These are phyloP conservation scores for Salix suchowensis DNA, from an alignment of 345 rosid genomes.

Conservation along the genomic window DNA sequence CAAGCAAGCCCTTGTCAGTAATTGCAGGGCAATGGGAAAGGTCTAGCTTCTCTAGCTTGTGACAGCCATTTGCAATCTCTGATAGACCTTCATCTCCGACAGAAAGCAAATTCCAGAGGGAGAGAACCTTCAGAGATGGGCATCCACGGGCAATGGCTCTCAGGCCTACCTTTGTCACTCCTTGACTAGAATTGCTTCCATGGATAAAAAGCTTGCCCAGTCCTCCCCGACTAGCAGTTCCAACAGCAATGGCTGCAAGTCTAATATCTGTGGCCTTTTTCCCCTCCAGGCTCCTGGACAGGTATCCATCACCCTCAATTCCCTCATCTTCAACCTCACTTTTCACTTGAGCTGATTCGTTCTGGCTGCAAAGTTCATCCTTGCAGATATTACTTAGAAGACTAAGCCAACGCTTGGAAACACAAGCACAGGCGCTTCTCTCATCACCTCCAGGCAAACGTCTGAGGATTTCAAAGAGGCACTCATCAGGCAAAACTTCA, in stretches of 20 bases:
- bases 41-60: slow-evolving; percentile 73
- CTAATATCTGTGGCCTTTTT: slow-evolving; percentile 83
- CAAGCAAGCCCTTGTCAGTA: slow-evolving; percentile 57
- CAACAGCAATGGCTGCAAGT: slow-evolving; percentile 83
- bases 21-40: slow-evolving; percentile 55
- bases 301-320: slow-evolving; percentile 54
- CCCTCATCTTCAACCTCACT: slow-evolving; percentile 25
- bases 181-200: slow-evolving; percentile 43
- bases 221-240: slow-evolving; percentile 82
- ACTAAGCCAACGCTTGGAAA: slow-evolving; percentile 84
- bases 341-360: slow-evolving; percentile 11
- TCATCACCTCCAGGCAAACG: slow-evolving; percentile 65
- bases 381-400: slow-evolving; percentile 62
- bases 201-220: slow-evolving; percentile 63
- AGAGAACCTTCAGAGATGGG: slow-evolving; percentile 61
- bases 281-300: slow-evolving; percentile 79
- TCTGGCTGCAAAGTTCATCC: slow-evolving; percentile 44
- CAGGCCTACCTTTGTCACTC: slow-evolving; percentile 69
- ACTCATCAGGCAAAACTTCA: slow-evolving; percentile 85
- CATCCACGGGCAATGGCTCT: slow-evolving; percentile 73
- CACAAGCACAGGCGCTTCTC: slow-evolving; percentile 74
- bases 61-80: slow-evolving; percentile 80
- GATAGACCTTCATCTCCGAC: slow-evolving; percentile 61
- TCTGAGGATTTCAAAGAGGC: slow-evolving; percentile 83
- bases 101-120: slow-evolving; percentile 63